Conservation (phyloP, 2,329 filamentous ascomycete species). For the Trichophaea hybrida region DNA sequence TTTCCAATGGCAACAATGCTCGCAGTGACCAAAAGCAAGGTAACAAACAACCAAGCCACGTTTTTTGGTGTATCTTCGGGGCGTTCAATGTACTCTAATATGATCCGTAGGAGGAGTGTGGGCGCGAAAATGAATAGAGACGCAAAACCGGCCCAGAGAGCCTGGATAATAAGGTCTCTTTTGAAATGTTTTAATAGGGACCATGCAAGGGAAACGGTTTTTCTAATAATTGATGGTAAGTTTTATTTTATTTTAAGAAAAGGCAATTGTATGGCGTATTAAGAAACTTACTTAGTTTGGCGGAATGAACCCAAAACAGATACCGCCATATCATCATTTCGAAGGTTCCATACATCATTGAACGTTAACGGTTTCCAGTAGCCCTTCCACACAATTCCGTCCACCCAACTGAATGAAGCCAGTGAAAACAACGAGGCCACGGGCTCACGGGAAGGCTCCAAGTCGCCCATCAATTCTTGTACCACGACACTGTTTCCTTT, state of each 20-base stretch:
- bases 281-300: constrained; percentile 44
- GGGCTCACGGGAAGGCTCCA: constrained; percentile 76
- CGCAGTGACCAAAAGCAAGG: constrained; percentile 72
- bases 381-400: constrained; percentile 74
- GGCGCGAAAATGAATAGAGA: constrained; percentile 81
- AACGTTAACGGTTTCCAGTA: constrained; percentile 76
- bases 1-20: constrained; percentile 68
- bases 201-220: constrained; percentile 61
- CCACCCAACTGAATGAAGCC: constrained; percentile 80
- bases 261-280: neutral
- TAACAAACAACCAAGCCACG: constrained; percentile 91
- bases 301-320: constrained; percentile 68
- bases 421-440: constrained; percentile 78
- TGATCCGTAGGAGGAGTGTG: constrained; percentile 77
- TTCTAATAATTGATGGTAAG: constrained; percentile 31
- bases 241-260: neutral
- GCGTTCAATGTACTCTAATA: constrained; percentile 84
- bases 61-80: constrained; percentile 62
- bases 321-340: constrained; percentile 76
- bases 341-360: constrained; percentile 78
- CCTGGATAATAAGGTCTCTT: constrained; percentile 58
- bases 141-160: constrained; percentile 61
- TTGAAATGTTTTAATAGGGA: constrained; percentile 80
- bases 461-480: constrained; percentile 74
- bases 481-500: constrained; percentile 84